Conservation (phyloP, 768 basidiomycete species). For the Termitomyces sp. region DNA sequence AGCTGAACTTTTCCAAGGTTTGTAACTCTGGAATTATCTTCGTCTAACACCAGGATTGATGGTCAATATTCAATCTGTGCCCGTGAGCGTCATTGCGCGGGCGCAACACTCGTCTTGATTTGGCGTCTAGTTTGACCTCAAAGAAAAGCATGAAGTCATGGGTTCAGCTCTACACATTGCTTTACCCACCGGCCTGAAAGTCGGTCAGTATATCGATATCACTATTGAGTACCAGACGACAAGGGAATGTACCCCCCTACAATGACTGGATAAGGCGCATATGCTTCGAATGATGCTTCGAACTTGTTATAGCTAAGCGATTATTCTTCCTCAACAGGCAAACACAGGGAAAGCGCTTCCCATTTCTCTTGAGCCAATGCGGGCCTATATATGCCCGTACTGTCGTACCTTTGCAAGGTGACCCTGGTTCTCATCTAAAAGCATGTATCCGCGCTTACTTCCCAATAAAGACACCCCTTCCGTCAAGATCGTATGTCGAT, state of each 20-base stretch:
- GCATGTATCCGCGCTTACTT: background rate
- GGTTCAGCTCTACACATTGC: constrained; percentile 72
- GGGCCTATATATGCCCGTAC: constrained; percentile 89
- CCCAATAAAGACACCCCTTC: constrained; percentile 68
- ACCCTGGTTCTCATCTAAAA: background rate
- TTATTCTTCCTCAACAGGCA: constrained; percentile 44
- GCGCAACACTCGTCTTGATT: background rate
- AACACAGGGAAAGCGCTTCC: constrained; percentile 81
- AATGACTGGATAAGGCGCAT: constrained; percentile 84
- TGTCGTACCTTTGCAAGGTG: constrained; percentile 77
- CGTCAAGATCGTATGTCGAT: constrained; percentile 65
- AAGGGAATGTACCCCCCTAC: constrained; percentile 68
- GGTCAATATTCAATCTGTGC: constrained; percentile 40
- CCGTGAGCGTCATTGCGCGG: constrained; percentile 33
- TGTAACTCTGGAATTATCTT: constrained; percentile 69
- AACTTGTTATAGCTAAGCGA: too few species aligned
- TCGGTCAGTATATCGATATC: constrained; percentile 49
- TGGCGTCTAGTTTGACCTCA: constrained; percentile 44
- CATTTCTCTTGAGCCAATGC: constrained; percentile 90
- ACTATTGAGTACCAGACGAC: constrained; percentile 72
- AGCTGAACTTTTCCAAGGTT: constrained; percentile 40
- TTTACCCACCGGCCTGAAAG: constrained; percentile 40
- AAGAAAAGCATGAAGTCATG: constrained; percentile 63
- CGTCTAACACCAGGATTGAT: constrained; percentile 51
- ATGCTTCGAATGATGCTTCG: constrained; percentile 13